These are phyloP conservation scores for Colletotrichum sp. DNA, from an alignment of 2,329 filamentous ascomycete species.

Conservation along the genomic window DNA sequence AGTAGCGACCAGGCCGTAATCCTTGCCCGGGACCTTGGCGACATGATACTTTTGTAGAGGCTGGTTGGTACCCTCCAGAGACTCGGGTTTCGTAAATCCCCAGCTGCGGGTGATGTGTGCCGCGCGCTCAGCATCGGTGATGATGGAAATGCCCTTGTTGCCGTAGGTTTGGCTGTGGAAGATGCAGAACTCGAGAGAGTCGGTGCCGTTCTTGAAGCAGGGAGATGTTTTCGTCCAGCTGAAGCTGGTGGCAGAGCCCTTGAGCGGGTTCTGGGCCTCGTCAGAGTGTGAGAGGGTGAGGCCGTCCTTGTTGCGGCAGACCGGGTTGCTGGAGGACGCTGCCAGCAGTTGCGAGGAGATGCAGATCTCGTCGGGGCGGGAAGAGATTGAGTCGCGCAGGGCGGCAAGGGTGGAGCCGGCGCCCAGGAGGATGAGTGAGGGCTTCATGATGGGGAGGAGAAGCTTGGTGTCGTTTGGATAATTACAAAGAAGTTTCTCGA, in stretches of 20 bases:
- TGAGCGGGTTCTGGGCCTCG: background rate
- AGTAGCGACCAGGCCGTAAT: conserved; percentile 48
- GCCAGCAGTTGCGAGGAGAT: conserved; percentile 21
- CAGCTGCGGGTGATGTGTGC: conserved; percentile 28
- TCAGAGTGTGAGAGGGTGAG: conserved; percentile 11
- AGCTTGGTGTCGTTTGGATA: background rate
- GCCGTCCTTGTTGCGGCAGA: conserved; percentile 24
- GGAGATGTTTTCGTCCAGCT: conserved; percentile 3
- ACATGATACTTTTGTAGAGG: conserved; percentile 32
- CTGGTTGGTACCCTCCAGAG: conserved; percentile 27
- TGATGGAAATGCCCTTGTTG: conserved; percentile 41
- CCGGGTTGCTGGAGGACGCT: conserved; percentile 10
- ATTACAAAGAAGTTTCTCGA: background rate
- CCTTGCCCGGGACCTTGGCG: conserved; percentile 42
- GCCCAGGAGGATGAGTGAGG: background rate
- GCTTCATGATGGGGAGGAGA: conserved; percentile 5
- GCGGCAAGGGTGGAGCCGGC: conserved; percentile 1
- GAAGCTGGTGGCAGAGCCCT: background rate
- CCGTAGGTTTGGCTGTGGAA: conserved; percentile 40
- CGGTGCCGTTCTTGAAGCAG: conserved; percentile 21
- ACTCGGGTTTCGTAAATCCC: conserved; percentile 30
- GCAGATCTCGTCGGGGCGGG: conserved; percentile 16
- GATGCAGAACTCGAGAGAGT: conserved; percentile 31
- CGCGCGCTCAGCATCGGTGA: conserved; percentile 39
- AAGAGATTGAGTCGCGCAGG: conserved; percentile 19